Evolutionary conservation across 2,329 filamentous ascomycete genomes (phyloP), one percentile per base, ranked within the genome.

Genomic region (Phialemonium atrogriseum): DNA sequence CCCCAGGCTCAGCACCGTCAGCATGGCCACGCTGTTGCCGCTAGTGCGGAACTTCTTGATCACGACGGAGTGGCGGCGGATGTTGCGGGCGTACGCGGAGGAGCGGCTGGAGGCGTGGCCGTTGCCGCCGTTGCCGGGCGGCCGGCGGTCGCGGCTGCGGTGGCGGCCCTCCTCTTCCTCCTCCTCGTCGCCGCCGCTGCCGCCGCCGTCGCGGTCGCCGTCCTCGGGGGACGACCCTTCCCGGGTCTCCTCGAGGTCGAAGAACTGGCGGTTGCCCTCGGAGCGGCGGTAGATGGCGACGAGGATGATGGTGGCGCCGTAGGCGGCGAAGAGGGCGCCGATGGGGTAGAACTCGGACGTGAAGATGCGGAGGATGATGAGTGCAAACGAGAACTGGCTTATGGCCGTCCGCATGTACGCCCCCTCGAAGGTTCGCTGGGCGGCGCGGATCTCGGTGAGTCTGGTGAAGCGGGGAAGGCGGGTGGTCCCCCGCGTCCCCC

Each of bases 331-430:
- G 19, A 98, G 68, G 6, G 91, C 91, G n/a, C 91, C 91, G 41
- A 95, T 94, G 45, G 82, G 78, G 60, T 96, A 96, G 66, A 98
- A 96, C 53, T 96, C 91, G 32, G 80, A 74, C 7, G 87, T 95
- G 64, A 98, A 96, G 58, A 98, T 93, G 63, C 93, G 94, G 45
- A 94, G 76, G 32, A 98, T 84, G 41, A 98, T 80, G 30, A 98
- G 77, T 13, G 89, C 80, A 57, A 98, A 96, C 35, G 84, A 89
- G 64, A 96, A 96, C 51, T 96, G 88, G 4, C 84, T 85, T 13
- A 98, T 75, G 3, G 89, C 88, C 0, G 91, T 98, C 39, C 91
- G 84, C 51, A 95, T 82, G 59, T 96, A 98, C 14, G 91, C 91
- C 14, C 91, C 91, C 59, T 98, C 91, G 48, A 96, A 98, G 2